Evolutionary conservation across 148 eudicot genomes (phyloP).

Genomic region (Persicaria tinctoria): DNA sequence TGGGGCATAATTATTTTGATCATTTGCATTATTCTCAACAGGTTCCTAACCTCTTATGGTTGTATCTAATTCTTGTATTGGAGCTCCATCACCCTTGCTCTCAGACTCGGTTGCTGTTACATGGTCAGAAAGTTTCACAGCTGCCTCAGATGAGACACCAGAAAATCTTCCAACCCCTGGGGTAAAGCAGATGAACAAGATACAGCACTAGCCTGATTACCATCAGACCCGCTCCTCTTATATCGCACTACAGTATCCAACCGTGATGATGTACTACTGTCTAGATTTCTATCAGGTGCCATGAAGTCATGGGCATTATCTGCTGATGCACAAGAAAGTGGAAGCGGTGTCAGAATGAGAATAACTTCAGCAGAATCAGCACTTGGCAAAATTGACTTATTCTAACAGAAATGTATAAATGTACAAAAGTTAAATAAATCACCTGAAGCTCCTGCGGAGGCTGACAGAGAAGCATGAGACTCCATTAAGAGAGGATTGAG

Average conservation of each 20-base stretch:
- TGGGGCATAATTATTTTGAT: slow-evolving; percentile 20
- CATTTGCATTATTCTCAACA: slow-evolving; percentile 32
- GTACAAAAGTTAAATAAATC: background rate
- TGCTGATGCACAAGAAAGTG: slow-evolving; percentile 16
- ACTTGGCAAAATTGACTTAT: background rate
- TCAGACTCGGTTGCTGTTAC: slow-evolving; percentile 32
- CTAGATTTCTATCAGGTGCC: slow-evolving; percentile 49
- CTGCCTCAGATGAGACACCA: slow-evolving; percentile 73
- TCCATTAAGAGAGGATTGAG: slow-evolving; percentile 85
- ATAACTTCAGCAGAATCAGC: background rate
- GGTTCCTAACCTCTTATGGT: slow-evolving; percentile 37
- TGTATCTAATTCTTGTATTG: slow-evolving; percentile 32
- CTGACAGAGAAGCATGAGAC: slow-evolving; percentile 42
- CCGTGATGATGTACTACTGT: slow-evolving; percentile 51
- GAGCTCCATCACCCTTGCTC: slow-evolving; percentile 34
- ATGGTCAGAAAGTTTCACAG: slow-evolving; percentile 57
- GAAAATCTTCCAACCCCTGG: slow-evolving; percentile 83
- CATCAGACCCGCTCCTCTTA: slow-evolving; percentile 71
- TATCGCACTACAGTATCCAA: slow-evolving; percentile 77
- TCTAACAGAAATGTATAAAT: background rate
- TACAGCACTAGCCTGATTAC: slow-evolving; percentile 60
- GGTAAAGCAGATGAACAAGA: slow-evolving; percentile 65
- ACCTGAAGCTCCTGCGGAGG: slow-evolving; percentile 42
- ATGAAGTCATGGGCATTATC: slow-evolving; percentile 46
- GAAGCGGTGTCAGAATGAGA: slow-evolving; percentile 6